phyloP scores from a whole-genome alignment of 1,284 basidiomycete species.

The Coniferiporia weirii region DNA sequence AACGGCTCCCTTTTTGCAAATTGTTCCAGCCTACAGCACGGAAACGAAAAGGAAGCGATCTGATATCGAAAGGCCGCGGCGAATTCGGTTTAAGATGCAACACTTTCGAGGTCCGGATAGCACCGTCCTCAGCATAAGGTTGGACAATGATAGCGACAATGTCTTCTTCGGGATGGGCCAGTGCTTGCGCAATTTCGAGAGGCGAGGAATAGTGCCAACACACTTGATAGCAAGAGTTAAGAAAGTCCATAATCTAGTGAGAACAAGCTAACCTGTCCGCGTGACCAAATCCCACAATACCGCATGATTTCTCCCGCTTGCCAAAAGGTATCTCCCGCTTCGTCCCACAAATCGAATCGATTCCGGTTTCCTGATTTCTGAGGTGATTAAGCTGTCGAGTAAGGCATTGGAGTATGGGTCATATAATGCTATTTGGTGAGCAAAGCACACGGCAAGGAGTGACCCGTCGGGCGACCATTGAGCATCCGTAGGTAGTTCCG shows the following conservation, averaged over 20 bases:
- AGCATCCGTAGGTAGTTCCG: conserved; percentile 57
- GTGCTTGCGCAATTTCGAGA: conserved; percentile 37
- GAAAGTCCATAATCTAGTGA: conserved; percentile 14
- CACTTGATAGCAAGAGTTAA: conserved; percentile 35
- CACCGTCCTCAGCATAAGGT: conserved; percentile 26
- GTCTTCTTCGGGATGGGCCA: conserved; percentile 53
- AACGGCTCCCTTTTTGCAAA: conserved; percentile 36
- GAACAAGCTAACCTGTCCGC: conserved; percentile 50
- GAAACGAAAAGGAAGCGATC: conserved; percentile 55
- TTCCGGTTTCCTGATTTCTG: conserved; percentile 42
- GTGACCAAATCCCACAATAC: conserved; percentile 79
- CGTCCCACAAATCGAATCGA: conserved; percentile 62
- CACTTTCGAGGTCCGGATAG: conserved; percentile 35
- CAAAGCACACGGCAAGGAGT: conserved; percentile 74
- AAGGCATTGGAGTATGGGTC: conserved; percentile 67
- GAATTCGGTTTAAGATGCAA: conserved; percentile 46
- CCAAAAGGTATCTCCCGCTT: conserved; percentile 57
- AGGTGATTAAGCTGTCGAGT: conserved; percentile 56
- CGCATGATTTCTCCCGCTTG: conserved; percentile 48
- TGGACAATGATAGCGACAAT: conserved; percentile 52
- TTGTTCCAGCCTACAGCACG: conserved; percentile 47
- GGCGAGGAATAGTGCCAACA: conserved; percentile 49
- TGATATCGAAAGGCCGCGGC: conserved; percentile 36
- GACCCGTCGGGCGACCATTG: conserved; percentile 88
- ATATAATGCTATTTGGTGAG: conserved; percentile 71